phyloP scores from a whole-genome alignment of 1,139 yeast genomes.

The Zygosaccharomyces pseudobailii region DNA sequence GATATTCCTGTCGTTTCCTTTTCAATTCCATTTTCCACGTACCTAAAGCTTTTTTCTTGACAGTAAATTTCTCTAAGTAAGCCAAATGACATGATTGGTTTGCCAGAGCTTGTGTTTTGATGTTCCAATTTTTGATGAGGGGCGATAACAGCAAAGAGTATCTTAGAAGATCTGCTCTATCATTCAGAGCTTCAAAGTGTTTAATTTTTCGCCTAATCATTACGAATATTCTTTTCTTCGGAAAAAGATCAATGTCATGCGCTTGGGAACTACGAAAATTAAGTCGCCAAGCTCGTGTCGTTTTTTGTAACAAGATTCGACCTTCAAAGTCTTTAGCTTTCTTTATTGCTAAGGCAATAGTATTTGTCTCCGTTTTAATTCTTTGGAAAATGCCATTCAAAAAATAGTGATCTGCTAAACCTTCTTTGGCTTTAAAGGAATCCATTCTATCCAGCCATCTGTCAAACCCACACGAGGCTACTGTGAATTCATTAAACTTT shows the following conservation, averaged over 20 bases:
- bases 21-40: conserved; percentile 13
- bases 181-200: conserved; percentile 3
- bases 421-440: conserved; percentile 14
- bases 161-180: conserved; percentile 18
- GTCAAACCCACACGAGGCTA: conserved; percentile 18
- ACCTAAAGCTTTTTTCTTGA: conserved; percentile 13
- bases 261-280: not conserved
- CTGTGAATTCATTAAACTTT: conserved; percentile 14
- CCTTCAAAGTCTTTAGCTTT: not conserved
- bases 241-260: not conserved
- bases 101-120: not conserved
- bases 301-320: not conserved
- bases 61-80: conserved; percentile 5
- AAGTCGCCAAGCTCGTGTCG: conserved; percentile 11
- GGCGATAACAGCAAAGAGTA: conserved; percentile 19
- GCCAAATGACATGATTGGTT: conserved; percentile 2
- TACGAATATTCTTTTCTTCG: conserved; percentile 5
- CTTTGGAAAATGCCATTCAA: conserved; percentile 16
- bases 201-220: conserved; percentile 14
- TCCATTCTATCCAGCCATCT: conserved; percentile 17
- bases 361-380: conserved; percentile 5
- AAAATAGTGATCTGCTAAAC: conserved; percentile 24
- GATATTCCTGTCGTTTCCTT: conserved; percentile 16
- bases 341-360: not conserved
- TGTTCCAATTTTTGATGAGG: conserved; percentile 28